Base-by-base conservation (phyloP, 2,329 filamentous ascomycete species). In the Trichothecium sympodiale region DNA sequence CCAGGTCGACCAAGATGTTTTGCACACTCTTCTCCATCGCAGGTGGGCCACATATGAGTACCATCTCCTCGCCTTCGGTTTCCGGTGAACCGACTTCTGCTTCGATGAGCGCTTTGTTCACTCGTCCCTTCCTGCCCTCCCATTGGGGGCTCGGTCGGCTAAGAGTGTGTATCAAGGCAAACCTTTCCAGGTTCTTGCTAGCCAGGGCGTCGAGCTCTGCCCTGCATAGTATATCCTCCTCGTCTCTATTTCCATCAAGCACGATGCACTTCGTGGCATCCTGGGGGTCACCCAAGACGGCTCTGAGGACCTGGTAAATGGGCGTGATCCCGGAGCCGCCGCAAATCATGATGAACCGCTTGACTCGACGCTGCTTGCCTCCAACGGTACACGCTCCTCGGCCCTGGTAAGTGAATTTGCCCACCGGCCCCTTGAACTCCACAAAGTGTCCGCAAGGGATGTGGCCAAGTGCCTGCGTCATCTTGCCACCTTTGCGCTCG, bases 311-410 rank as follows among this genome's bases (percentile, higher is more conserved):
- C 50, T 91, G 83, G 53, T 80, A 91, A 43, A 94, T 83, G 0
- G 88, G 88, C n/a, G 88, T 94, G 49, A 95, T 82, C 1, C 88
- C 88, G n/a, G 76, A 84, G 5, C 88, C 88, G 12, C 73, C 88
- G 47, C 84, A 91, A 23, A 94, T 77, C 86, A 94, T 94, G 51
- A 83, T 65, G 55, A 94, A 85, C 10, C 69, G 71, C 35, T 69
- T 71, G 1, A 93, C 71, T 0, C 47, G 57, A 8, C 78, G 63
- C 38, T 64, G 54, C 15, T 62, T 66, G 0, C 71, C 71, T 23
- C 72, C 72, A 29, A 94, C 59, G 1, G 60, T 51, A 47, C 82
- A 85, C 2, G 57, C 43, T 0, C 87, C 86, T 0, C 64, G 58
- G 1, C 83, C 81, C 0, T 79, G 62, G 48, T 94, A 94, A 48